A percentile compares a stretch with the other conserved stretches of the same genome.
Evolutionary conservation across 208 protist species (phyloP).

Genomic region (Acanthamoeba lugdunensis): DNA sequence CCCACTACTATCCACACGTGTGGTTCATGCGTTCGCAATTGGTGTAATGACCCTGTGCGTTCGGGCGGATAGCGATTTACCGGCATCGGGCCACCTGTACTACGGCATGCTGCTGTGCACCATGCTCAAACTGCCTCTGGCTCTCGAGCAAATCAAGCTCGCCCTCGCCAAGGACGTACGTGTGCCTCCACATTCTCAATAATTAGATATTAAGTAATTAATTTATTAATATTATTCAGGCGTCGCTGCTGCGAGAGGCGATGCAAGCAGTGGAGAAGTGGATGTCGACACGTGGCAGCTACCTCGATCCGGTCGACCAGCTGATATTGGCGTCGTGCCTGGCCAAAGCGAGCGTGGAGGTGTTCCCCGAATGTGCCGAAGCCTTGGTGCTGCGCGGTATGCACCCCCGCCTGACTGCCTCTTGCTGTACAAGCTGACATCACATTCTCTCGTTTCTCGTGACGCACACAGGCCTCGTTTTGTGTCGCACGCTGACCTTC

Average conservation of each 20-base stretch:
- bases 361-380: not conserved
- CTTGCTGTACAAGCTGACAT: no score
- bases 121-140: not conserved
- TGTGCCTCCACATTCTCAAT: not conserved
- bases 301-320: not conserved
- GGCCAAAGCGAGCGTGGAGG: not conserved
- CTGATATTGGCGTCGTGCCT: not conserved
- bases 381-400: not conserved
- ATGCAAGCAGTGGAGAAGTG: not conserved
- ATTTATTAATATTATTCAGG: not conserved
- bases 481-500: not conserved
- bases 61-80: not conserved
- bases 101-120: conserved; percentile 38
- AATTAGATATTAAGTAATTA: no score
- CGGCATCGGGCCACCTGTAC: not conserved
- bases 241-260: not conserved
- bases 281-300: not conserved
- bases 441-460: not conserved
- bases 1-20: not conserved
- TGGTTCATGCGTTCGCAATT: no score
- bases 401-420: not conserved
- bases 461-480: not conserved
- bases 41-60: not conserved
- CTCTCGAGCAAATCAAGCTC: conserved; percentile 16
- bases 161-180: conserved; percentile 2